Percentiles rank a stretch among this genome's conserved stretches.
phyloP scores from a whole-genome alignment of 768 basidiomycete genomes.

The Leucocoprinus leucothites region DNA sequence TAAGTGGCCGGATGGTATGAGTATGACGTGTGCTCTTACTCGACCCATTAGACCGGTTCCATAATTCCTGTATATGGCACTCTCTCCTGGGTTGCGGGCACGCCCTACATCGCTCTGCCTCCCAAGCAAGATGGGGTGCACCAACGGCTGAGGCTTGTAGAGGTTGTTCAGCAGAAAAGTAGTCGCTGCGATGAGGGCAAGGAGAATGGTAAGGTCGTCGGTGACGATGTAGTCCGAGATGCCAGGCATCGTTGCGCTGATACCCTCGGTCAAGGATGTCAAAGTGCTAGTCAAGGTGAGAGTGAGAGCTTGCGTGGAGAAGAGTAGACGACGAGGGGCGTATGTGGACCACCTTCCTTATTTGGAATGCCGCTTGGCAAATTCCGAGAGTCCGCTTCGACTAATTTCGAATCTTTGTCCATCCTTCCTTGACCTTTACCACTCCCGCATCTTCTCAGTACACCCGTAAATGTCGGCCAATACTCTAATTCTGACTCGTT shows the following conservation, averaged over 20 bases:
- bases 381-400: slow-evolving; percentile 6
- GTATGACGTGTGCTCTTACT: slow-evolving; percentile 33
- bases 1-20: neutral
- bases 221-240: slow-evolving; percentile 63
- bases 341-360: neutral
- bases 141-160: slow-evolving; percentile 80
- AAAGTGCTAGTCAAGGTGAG: neutral
- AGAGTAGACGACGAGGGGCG: neutral
- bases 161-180: slow-evolving; percentile 75
- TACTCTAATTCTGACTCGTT: neutral
- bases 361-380: slow-evolving; percentile 10
- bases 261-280: neutral
- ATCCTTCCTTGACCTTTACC: slow-evolving; percentile 3
- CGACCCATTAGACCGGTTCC: slow-evolving; percentile 79
- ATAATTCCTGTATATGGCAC: slow-evolving; percentile 89
- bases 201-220: slow-evolving; percentile 76
- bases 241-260: slow-evolving; percentile 24
- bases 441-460: neutral
- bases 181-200: slow-evolving; percentile 72
- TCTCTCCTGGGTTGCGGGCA: slow-evolving; percentile 78
- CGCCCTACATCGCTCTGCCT: slow-evolving; percentile 87
- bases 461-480: neutral
- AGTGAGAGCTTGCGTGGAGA: neutral
- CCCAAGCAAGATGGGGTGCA: slow-evolving; percentile 91
- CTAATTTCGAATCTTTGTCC: slow-evolving; percentile 2